phyloP scores from a whole-genome alignment of 106 monocot species.

The Dendrobium nobile region DNA sequence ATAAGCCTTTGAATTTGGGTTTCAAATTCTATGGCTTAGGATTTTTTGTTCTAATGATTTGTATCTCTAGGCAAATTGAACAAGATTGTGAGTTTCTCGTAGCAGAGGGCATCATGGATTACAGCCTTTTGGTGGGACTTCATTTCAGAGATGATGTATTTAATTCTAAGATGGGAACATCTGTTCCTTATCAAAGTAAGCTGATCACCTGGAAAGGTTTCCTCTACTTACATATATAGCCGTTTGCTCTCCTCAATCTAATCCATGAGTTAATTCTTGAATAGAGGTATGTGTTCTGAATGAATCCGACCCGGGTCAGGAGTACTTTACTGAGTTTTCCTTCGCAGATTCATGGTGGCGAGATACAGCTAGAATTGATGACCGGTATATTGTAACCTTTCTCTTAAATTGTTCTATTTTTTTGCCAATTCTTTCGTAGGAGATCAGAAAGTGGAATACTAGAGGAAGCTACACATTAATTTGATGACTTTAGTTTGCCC shows the following conservation, averaged over 20 bases:
- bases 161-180: constrained; percentile 31
- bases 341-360: constrained; percentile 11
- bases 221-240: too few species aligned
- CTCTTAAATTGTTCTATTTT: too few species aligned
- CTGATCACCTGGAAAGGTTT: neutral
- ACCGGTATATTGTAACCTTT: constrained; percentile 27
- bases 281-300: constrained; percentile 9
- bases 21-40: neutral
- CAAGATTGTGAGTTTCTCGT: constrained; percentile 80
- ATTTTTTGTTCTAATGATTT: neutral
- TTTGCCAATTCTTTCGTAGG: too few species aligned
- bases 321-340: constrained; percentile 8
- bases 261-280: too few species aligned
- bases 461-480: too few species aligned
- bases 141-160: constrained; percentile 55
- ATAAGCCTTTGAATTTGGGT: neutral
- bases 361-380: constrained; percentile 20
- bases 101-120: constrained; percentile 85
- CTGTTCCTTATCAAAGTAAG: constrained; percentile 36
- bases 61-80: constrained; percentile 52
- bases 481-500: too few species aligned
- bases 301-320: constrained; percentile 19
- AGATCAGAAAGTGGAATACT: too few species aligned
- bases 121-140: constrained; percentile 76
- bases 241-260: too few species aligned